phyloP scores from a whole-genome alignment of 768 basidiomycete genomes.

The Hydnomerulius pinastri region DNA sequence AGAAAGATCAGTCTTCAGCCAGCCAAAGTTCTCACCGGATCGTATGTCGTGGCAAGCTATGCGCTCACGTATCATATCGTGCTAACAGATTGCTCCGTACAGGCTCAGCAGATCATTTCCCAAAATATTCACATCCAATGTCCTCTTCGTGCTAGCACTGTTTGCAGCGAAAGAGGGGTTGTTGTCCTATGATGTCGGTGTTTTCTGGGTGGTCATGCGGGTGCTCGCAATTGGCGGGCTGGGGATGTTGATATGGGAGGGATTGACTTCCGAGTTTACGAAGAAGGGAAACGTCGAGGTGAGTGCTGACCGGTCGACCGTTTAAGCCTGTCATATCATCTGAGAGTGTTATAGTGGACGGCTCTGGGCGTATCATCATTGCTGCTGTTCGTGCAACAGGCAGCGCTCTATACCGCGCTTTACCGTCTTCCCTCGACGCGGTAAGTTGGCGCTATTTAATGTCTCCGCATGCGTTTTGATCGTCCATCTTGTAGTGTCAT shows the following conservation, averaged over 20 bases:
- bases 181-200: constrained; percentile 63
- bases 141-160: constrained; percentile 61
- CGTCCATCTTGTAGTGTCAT: constrained; percentile 52
- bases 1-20: constrained; percentile 65
- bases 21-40: constrained; percentile 51
- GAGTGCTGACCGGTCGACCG: constrained; percentile 22
- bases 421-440: constrained; percentile 67
- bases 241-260: constrained; percentile 63
- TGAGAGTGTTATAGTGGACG: constrained; percentile 56
- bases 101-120: constrained; percentile 59
- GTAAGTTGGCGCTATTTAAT: constrained; percentile 40
- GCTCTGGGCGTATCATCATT: constrained; percentile 68
- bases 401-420: constrained; percentile 66
- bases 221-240: constrained; percentile 73
- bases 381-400: constrained; percentile 67
- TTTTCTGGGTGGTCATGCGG: constrained; percentile 77
- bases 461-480: not conserved
- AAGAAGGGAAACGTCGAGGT: constrained; percentile 64
- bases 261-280: constrained; percentile 50
- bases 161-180: constrained; percentile 69
- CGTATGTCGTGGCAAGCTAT: constrained; percentile 40
- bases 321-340: constrained; percentile 4
- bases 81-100: constrained; percentile 9
- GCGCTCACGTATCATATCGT: not conserved
- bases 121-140: constrained; percentile 59